Evolutionary conservation across 2,329 filamentous ascomycete species (phyloP), one percentile per base, ranked within the genome.

Genomic region (Pyrenochaeta sp.): DNA sequence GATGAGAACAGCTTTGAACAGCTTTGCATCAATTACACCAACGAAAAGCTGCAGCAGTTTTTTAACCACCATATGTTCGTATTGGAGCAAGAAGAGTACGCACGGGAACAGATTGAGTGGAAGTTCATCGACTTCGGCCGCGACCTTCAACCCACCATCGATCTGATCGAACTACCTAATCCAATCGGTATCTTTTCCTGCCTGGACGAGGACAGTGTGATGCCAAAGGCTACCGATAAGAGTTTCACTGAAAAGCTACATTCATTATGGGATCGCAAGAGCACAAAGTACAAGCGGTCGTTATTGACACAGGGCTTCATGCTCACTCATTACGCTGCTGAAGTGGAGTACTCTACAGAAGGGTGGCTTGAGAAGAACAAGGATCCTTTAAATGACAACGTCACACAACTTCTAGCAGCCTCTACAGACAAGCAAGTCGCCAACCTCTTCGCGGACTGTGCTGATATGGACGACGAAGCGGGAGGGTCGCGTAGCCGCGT

Each of bases 11-110:
- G 92, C 65, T 99, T 99, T 72, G 95, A 99, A 78, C 95, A 99
- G 79, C 87, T 99, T 7, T 99, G 95, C 80, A 99, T 99, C 85
- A 99, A 99, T 82, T 99, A 98, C 74, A 96, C 98, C 74, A 99
- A 99, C 79, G 95, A 99, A 81, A 99, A 99, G 80, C 83, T 99
- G 6, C 95, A 99, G 73, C 95, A 99, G 68, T 99, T 99, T 78
- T 99, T 99, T 86, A 99, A 99, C 72, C 95, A 99, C 75, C 96
- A 99, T 82, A 99, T 99, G 95, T 99, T 99, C 73, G 95, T 99
- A 9, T 84, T 99, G 7, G 95, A 99, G 76, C 95, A 99, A 73
- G 95, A 99, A 77, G 95, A 99, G 77, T 99, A 99, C 77, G 93
- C 95, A 8, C 85, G 94, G 47, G 95, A 99, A 75, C 92, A 97